Percentiles rank a stretch among this genome's conserved stretches.
Evolutionary conservation across 2,329 filamentous ascomycete species (phyloP).

Genomic region (Phialocephala sp.): DNA sequence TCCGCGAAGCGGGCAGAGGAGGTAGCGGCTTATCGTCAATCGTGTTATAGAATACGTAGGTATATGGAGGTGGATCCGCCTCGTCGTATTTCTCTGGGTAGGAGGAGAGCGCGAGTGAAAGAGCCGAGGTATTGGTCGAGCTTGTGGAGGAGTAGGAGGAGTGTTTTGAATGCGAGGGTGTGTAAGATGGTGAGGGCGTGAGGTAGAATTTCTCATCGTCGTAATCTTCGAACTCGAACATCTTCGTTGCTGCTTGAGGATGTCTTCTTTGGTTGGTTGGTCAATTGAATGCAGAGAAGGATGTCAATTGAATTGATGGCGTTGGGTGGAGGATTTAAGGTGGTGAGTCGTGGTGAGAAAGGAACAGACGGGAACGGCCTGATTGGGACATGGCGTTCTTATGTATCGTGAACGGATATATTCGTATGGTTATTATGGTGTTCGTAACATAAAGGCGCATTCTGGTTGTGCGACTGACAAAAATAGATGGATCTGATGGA

Average conservation of each 20-base stretch:
- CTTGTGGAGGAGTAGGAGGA: conserved; percentile 6
- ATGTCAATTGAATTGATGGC: background rate
- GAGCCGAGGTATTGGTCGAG: conserved; percentile 7
- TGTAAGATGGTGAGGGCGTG: background rate
- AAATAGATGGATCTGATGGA: conserved; percentile 2
- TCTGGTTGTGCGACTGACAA: background rate
- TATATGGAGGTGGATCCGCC: conserved; percentile 14
- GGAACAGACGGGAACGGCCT: background rate
- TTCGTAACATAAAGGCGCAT: background rate
- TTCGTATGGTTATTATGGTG: background rate
- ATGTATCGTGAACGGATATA: background rate
- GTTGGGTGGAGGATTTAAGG: background rate
- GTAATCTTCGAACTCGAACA: conserved; percentile 1
- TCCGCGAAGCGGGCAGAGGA: conserved; percentile 9
- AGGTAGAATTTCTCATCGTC: conserved; percentile 1
- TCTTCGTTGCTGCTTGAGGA: background rate
- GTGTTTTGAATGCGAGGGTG: conserved; percentile 4
- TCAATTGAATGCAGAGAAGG: background rate
- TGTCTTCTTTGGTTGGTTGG: background rate
- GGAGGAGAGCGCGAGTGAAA: conserved; percentile 13
- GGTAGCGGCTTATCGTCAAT: conserved; percentile 25
- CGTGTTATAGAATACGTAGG: conserved; percentile 20
- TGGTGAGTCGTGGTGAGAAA: background rate
- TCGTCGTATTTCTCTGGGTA: conserved; percentile 18
- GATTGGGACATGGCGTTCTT: conserved; percentile 4